A percentile compares a stretch with the other conserved stretches of the same genome.
Conservation (phyloP, 75 land plant genomes). For the Selaginella moellendorffii region DNA sequence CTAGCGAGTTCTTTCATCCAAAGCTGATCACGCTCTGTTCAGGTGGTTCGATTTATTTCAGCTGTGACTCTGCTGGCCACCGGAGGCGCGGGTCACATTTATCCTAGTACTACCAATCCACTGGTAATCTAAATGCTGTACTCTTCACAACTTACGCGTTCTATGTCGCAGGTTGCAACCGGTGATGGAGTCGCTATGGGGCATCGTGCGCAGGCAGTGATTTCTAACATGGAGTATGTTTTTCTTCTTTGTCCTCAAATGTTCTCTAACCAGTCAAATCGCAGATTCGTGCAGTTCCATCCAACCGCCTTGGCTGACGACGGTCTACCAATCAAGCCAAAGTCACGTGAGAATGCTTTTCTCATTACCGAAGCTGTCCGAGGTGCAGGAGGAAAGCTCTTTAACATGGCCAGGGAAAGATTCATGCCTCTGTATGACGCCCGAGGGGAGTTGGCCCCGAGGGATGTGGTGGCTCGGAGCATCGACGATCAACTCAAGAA, state of each 20-base stretch:
- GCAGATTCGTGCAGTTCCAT: constrained; percentile 96
- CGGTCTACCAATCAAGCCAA: constrained; percentile 69
- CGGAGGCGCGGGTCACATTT: constrained; percentile 97
- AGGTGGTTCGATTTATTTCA: constrained; percentile 76
- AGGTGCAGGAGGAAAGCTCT: constrained; percentile 93
- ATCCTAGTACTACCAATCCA: constrained; percentile 94
- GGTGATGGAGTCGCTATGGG: constrained; percentile 99
- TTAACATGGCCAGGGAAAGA: constrained; percentile 81
- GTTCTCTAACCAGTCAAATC: not conserved
- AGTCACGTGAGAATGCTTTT: constrained; percentile 79
- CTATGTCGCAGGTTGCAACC: constrained; percentile 62
- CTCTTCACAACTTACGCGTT: not conserved
- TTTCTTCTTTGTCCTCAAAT: not conserved
- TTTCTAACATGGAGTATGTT: constrained; percentile 97
- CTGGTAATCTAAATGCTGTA: constrained; percentile 25
- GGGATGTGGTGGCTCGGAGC: constrained; percentile 93
- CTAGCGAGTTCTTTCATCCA: not conserved
- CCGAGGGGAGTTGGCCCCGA: constrained; percentile 89
- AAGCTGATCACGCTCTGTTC: constrained; percentile 5
- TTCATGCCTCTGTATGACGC: constrained; percentile 91
- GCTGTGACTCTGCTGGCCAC: constrained; percentile 94
- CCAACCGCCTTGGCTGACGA: constrained; percentile 99
- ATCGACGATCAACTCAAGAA: constrained; percentile 93
- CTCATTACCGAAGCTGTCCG: constrained; percentile 93
- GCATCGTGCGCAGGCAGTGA: constrained; percentile 89